Percentiles rank a stretch among this genome's conserved stretches.
Conservation (phyloP, 768 basidiomycete genomes). For the Lactifluus hygrophoroides region DNA sequence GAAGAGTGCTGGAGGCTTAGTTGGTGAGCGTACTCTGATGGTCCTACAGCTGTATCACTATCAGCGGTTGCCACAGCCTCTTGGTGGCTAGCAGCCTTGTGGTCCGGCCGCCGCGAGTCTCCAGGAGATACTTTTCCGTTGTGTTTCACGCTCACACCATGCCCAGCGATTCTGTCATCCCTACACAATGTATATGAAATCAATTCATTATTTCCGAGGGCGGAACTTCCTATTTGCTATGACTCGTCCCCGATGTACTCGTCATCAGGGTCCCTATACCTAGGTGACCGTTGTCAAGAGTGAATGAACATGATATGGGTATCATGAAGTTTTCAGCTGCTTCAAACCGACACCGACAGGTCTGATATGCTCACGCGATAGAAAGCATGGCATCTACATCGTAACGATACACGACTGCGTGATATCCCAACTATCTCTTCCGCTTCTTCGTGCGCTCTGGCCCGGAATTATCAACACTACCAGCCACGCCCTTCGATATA, state of each 20-base stretch:
- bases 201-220: too few relatives aligned
- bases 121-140: not conserved
- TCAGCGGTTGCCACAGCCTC: too few relatives aligned
- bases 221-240: not conserved
- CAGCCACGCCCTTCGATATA: constrained; percentile 15
- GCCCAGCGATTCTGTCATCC: not conserved
- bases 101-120: too few relatives aligned
- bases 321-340: too few relatives aligned
- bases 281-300: not conserved
- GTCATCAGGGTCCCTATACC: not conserved
- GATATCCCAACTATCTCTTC: constrained; percentile 26
- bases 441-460: constrained; percentile 19
- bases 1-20: not conserved
- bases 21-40: not conserved
- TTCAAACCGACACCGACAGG: not conserved
- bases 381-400: not conserved
- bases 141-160: not conserved
- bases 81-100: too few relatives aligned
- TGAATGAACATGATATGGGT: not conserved
- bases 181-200: not conserved
- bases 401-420: constrained; percentile 27
- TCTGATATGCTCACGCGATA: not conserved
- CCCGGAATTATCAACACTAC: constrained; percentile 9
- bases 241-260: not conserved
- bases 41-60: not conserved